These are phyloP conservation scores for Pontederia crassipes DNA, from an alignment of 176 grass and related monocot species.

Conservation along the genomic window DNA sequence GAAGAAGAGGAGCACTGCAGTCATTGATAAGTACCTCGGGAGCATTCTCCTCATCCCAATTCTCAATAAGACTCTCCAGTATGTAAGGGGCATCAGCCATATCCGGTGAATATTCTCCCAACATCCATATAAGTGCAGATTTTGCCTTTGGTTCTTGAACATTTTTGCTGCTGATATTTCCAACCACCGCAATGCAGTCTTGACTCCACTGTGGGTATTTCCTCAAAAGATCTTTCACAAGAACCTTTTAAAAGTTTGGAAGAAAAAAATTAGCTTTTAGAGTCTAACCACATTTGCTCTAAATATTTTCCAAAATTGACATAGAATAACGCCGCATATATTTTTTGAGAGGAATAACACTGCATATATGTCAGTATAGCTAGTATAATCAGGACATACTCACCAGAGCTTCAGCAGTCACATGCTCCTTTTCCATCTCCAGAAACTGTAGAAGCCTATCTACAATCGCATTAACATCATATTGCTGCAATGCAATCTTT, in stretches of 20 bases:
- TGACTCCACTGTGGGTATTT: conserved; percentile 99
- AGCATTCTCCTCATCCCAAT: conserved; percentile 92
- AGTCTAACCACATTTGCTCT: background rate
- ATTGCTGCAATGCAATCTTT: conserved; percentile 98
- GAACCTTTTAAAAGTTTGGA: conserved; percentile 42
- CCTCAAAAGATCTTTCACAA: conserved; percentile 96
- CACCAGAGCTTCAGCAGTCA: conserved; percentile 97
- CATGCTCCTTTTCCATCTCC: conserved; percentile 99
- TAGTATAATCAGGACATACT: background rate
- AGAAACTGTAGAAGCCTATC: conserved; percentile 99
- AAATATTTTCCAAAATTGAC: background rate
- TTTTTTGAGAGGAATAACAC: background rate
- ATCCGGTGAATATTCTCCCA: conserved; percentile 99
- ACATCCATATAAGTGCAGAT: conserved; percentile 98
- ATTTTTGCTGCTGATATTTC: conserved; percentile 98
- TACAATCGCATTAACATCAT: conserved; percentile 97
- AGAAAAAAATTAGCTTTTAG: background rate
- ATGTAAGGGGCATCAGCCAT: conserved; percentile 94
- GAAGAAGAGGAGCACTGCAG: too few relatives aligned
- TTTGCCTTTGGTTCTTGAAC: conserved; percentile 98
- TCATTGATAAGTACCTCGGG: conserved; percentile 43
- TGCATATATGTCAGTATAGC: background rate
- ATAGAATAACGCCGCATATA: background rate
- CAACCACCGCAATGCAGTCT: conserved; percentile 99
- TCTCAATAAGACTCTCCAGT: conserved; percentile 79